Percentiles rank a stretch among this genome's conserved stretches.
phyloP scores from a whole-genome alignment of 306 rosid genomes.

The Cucurbita pepo region DNA sequence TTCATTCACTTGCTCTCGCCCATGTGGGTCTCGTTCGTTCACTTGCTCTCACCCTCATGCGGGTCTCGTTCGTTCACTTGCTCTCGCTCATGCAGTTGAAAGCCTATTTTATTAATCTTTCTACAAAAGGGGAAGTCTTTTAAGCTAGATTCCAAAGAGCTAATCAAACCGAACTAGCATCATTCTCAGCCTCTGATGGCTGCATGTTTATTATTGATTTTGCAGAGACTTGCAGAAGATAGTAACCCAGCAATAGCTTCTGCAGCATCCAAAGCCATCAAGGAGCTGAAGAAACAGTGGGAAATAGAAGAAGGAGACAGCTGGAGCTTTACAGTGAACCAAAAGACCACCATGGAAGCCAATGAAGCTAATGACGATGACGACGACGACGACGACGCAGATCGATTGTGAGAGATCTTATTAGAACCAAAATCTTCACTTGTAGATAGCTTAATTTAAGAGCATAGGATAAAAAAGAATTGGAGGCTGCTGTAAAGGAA shows the following conservation, averaged over 20 bases:
- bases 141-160: no score
- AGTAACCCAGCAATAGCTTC: constrained; percentile 64
- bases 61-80: no score
- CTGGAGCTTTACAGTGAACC: constrained; percentile 75
- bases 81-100: no score
- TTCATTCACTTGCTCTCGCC: no score
- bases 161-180: no score
- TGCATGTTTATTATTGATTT: not conserved
- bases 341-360: constrained; percentile 21
- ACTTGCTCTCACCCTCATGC: no score
- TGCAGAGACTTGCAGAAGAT: constrained; percentile 88
- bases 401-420: constrained; percentile 15
- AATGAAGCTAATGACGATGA: constrained; percentile 20
- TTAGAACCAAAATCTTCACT: not conserved
- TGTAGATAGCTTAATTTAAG: constrained; percentile 4
- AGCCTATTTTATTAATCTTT: no score
- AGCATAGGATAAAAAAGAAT: not conserved
- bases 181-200: no score
- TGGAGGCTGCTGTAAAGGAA: not conserved
- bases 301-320: constrained; percentile 84
- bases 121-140: no score
- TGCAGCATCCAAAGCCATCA: constrained; percentile 76
- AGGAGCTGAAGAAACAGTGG: constrained; percentile 94
- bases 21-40: no score
- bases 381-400: constrained; percentile 18